Evolutionary conservation across 225 moss, liverwort and hornwort genomes (phyloP).

Genomic region (Physcomitrium patens): DNA sequence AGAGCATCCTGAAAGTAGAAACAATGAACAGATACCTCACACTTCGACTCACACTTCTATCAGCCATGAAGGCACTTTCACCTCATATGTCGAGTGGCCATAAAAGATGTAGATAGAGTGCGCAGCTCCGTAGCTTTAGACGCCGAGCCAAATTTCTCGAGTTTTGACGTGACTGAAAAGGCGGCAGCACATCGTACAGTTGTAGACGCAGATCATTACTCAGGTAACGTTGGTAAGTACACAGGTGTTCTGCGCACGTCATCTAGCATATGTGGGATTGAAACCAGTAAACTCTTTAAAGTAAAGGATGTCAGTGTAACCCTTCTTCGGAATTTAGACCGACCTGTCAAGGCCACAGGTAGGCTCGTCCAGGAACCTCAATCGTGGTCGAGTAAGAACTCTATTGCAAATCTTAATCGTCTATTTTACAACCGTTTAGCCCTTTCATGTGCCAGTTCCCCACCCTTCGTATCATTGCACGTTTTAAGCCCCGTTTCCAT

Average conservation of each 20-base stretch:
- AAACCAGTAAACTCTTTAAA: too few relatives aligned
- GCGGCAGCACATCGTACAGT: constrained; percentile 44
- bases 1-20: too few relatives aligned
- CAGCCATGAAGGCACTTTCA: too few relatives aligned
- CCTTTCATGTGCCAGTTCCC: constrained; percentile 63
- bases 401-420: constrained; percentile 50
- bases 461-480: constrained; percentile 40
- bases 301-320: too few relatives aligned
- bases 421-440: constrained; percentile 49
- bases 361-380: constrained; percentile 51
- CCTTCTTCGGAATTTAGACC: too few relatives aligned
- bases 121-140: constrained; percentile 30
- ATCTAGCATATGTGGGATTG: too few relatives aligned
- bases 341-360: constrained; percentile 55
- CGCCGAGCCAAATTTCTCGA: constrained; percentile 45
- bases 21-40: too few relatives aligned
- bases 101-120: not conserved
- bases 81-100: too few relatives aligned
- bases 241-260: too few relatives aligned
- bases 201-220: too few relatives aligned
- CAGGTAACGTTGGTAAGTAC: too few relatives aligned
- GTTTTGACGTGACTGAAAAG: constrained; percentile 50
- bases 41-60: too few relatives aligned
- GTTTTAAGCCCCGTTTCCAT: constrained; percentile 46
- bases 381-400: constrained; percentile 47